Evolutionary conservation across 2,329 filamentous ascomycete genomes (phyloP).

Genomic region (Aureobasidium sp.): DNA sequence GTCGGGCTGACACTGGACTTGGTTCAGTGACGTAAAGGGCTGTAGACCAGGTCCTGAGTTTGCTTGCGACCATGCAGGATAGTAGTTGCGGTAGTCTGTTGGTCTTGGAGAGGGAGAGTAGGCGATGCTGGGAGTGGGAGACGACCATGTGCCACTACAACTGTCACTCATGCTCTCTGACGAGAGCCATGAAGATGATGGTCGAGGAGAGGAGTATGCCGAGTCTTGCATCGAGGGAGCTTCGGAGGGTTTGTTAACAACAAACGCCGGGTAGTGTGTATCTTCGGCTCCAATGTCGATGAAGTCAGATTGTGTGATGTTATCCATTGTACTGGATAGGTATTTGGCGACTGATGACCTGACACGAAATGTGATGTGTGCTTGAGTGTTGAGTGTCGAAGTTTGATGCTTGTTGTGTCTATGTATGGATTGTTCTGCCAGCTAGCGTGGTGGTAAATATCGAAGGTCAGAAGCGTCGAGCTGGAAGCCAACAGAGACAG

Average conservation of each 20-base stretch:
- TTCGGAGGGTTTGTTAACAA: neutral
- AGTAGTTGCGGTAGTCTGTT: neutral
- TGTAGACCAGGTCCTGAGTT: neutral
- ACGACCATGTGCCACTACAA: slow-evolving; percentile 8
- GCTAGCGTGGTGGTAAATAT: neutral
- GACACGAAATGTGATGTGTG: neutral
- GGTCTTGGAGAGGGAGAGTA: slow-evolving; percentile 1
- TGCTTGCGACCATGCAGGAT: neutral
- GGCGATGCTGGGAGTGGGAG: neutral
- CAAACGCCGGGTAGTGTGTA: neutral
- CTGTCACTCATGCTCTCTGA: slow-evolving; percentile 3
- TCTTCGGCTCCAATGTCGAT: neutral
- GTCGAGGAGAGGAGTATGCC: neutral
- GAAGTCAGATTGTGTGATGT: neutral
- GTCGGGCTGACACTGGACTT: neutral
- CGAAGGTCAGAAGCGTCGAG: neutral
- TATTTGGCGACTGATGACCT: no score
- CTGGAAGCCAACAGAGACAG: neutral
- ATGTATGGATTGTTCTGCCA: neutral
- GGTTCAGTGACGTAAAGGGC: neutral
- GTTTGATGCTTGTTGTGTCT: neutral
- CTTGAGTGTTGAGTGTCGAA: neutral
- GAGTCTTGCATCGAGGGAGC: neutral
- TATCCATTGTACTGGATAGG: neutral
- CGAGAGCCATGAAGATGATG: neutral